Base-by-base conservation (phyloP, 192 early-diverging fungal species). In the Linnemannia exigua region DNA sequence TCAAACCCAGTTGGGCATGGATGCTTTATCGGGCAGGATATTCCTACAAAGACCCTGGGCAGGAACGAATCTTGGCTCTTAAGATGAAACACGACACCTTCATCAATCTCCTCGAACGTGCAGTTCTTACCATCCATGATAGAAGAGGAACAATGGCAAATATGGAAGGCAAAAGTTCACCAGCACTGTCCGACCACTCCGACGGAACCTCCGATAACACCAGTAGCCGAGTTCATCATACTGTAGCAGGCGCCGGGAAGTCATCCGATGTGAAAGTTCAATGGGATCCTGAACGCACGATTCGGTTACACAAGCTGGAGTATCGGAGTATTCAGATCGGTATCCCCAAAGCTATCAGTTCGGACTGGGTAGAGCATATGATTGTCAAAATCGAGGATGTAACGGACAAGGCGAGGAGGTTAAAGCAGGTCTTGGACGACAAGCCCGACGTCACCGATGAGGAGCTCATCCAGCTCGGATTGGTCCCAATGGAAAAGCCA, bases 21-120 rank as follows among this genome's bases (percentile, higher is more conserved):
- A 90, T 90, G 89, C 88, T 90, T 82, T 87, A 90, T 58, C 88
- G 89, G 58, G 75, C 78, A 28, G 89, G 87, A 71, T 90, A 89
- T 89, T 87, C 77, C 51, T 80, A 77, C 28, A 90, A 90, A 70
- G 67, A 67, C 28, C 70, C 88, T 58, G 89, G 90, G 75, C 82
- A 88, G 74, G 52, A 77, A 68, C 72, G 72, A 75, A 75, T 67
- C 68, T 75, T 69, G 63, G 54, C 67, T 74, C 63, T 80, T 22
- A 67, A 50, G 31, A 67, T 74, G 54, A 67, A 66, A 74, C 37
- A 67, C 48, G 71, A 70, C 67, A 67, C 35, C 72, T 68, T 68
- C 54, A 80, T 46, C 38, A 80, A 73, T 72, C 52, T 73, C 58
- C 63, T 73, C 58, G 46, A 74, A 36, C n/a, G 33, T 51, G 48